These are phyloP conservation scores for Neostapfia colusana DNA, from an alignment of 176 grass and related monocot species.

Conservation along the genomic window DNA sequence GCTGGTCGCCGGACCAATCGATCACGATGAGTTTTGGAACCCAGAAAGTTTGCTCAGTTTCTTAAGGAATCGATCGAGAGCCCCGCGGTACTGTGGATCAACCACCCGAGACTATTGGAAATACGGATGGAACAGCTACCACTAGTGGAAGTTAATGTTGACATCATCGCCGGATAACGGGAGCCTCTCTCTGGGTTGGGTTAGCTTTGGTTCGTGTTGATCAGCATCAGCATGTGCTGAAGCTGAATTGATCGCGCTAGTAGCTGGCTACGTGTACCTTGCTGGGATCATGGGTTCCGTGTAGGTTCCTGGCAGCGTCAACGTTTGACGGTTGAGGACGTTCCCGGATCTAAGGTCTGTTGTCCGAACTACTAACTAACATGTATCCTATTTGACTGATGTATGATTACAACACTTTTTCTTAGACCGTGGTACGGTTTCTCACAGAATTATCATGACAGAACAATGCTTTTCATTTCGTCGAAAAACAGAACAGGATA, in stretches of 20 bases:
- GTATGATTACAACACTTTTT: neutral
- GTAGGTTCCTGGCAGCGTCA: constrained; percentile 17
- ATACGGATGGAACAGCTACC: neutral
- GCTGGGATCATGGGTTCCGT: neutral
- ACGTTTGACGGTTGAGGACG: neutral
- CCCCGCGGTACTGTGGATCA: neutral
- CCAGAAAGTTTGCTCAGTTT: neutral
- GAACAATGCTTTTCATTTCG: too few species aligned
- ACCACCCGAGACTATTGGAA: neutral
- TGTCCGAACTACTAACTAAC: neutral
- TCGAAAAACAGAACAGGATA: too few species aligned
- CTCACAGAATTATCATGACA: too few species aligned
- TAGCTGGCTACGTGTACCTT: constrained; percentile 14
- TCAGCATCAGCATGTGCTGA: constrained; percentile 16
- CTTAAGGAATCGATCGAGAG: too few species aligned
- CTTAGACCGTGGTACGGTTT: too few species aligned
- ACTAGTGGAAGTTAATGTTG: neutral
- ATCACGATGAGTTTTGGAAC: neutral
- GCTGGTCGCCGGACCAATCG: neutral
- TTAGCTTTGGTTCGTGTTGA: neutral
- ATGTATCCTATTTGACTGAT: neutral
- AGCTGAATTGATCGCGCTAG: neutral
- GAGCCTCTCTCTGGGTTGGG: constrained; percentile 7
- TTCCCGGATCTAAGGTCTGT: neutral
- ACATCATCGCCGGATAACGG: constrained; percentile 14